Base-by-base conservation (phyloP, 768 basidiomycete genomes). In the Mycena rebaudengoi region DNA sequence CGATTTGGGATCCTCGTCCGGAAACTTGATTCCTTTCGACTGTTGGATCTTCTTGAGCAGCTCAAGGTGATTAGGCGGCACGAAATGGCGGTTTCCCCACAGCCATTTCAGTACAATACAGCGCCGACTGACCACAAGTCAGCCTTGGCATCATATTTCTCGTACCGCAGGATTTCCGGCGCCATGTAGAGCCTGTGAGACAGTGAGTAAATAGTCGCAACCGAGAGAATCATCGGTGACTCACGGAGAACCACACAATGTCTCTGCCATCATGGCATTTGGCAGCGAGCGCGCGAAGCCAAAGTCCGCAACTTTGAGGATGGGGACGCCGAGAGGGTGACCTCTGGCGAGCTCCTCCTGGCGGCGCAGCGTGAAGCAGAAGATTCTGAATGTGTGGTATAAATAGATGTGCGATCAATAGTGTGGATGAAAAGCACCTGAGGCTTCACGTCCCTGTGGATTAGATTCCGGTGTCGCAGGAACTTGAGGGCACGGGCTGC, bases 111-210 rank as follows among this genome's bases (percentile, higher is more conserved):
- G 78, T 90, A 99, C 2, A 99, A 80, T 23, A 99, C 96, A 0
- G 98, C 95, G 6, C 98, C 98, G 46, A 99, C 96, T 29, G 95
- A 96, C 98, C 98, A 99, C 2, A 99, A 83, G 74, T 99, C 98
- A 12, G 94, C 98, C 74, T 95, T 97, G 20, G 96, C 96, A 74
- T 98, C 96, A 76, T 99, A 99, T 74, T 96, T 96, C 79, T 99
- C 91, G 75, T 98, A 98, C 16, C 94, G 88, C 12, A 99, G 80
- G 70, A 99, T 99, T 78, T 99, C 98, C 0, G 98, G 98, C 0
- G 98, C 98, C 98, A 99, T 99, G 79, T 99, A 99, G 29, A 99
- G 79, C 48, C 95, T 96, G 58, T 7, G 20, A 23, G 21, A 37
- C 37, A 23, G 2, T 65, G 43, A 66, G 51, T 29, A 45, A 51